Base-by-base conservation (phyloP, 768 basidiomycete genomes). In the Galerina marginata region DNA sequence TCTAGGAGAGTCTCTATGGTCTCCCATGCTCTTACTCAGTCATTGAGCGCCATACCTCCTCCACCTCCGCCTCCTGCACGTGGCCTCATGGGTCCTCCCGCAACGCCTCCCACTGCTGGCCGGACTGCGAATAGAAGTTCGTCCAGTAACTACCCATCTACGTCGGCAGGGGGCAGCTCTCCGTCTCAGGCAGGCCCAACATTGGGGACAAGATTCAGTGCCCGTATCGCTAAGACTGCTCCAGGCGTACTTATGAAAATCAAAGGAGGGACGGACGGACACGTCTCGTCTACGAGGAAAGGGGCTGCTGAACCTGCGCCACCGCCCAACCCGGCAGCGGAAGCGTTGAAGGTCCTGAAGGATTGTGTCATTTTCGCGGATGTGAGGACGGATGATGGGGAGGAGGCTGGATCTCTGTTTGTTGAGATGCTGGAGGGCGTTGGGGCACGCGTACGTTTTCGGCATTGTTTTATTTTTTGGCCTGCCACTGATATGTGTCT, bases 311-410 rank as follows among this genome's bases (percentile, higher is more conserved):
- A 63, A 33, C 45, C 58, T 15, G 59, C 61, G 1, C 62, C 67
- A 39, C 51, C 63, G 16, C 63, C 65, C 37, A 74, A 70, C 49
- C 67, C 69, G 48, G 67, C 58, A 60, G 71, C 64, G 23, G 74
- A 74, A 47, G 69, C 75, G 26, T 68, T 88, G 61, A 83, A 82
- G 51, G 80, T 90, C 38, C 76, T 96, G 60, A 86, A 87, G 56
- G 84, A 86, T 11, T 95, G 93, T 56, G 81, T 83, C 2, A 87
- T 94, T 9, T 95, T 92, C 66, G 93, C 96, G 49, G 95, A 96
- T 69, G 92, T 96, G 26, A 86, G 88, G 59, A 93, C 91, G 0
- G 92, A 93, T 54, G 87, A 90, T 55, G 90, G 92, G 1, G 89
- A 90, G 44, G 90, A 96, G 67, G 92, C 91, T 0, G 89, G 91